A percentile compares a stretch with the other conserved stretches of the same genome.
Conservation (phyloP, 352 stramenopile species). For the Phytopythium boreale region DNA sequence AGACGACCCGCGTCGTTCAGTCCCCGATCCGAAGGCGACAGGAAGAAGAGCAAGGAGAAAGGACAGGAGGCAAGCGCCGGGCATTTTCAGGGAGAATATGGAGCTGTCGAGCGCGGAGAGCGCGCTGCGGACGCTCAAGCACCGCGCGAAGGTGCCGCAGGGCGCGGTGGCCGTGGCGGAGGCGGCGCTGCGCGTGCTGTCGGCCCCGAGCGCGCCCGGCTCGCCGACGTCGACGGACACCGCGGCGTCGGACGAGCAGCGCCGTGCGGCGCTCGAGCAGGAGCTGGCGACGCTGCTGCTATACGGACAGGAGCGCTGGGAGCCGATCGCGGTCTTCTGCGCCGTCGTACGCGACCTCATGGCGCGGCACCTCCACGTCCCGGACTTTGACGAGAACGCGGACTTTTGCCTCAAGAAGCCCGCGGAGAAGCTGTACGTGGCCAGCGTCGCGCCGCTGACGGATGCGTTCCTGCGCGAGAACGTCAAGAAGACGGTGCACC, state of each 20-base stretch:
- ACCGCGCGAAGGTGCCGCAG: conserved; percentile 54
- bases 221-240: conserved; percentile 7
- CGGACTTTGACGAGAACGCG: conserved; percentile 27
- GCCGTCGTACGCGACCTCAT: conserved; percentile 57
- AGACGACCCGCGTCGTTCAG: not conserved
- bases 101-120: conserved; percentile 66
- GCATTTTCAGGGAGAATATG: conserved; percentile 25
- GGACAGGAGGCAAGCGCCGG: not conserved
- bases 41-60: not conserved
- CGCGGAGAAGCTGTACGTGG: conserved; percentile 16
- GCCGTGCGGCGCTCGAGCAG: conserved; percentile 39
- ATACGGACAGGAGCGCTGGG: conserved; percentile 64
- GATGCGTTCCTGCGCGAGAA: conserved; percentile 41
- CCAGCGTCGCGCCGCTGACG: conserved; percentile 27
- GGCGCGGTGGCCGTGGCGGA: conserved; percentile 35
- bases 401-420: conserved; percentile 23
- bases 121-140: conserved; percentile 70
- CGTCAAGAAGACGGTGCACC: conserved; percentile 33
- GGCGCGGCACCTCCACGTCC: conserved; percentile 24
- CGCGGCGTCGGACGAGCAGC: conserved; percentile 12
- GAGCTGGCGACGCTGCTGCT: conserved; percentile 50
- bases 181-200: conserved; percentile 34
- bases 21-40: not conserved
- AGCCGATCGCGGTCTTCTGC: conserved; percentile 63
- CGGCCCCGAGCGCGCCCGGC: conserved; percentile 1